Evolutionary conservation across 352 stramenopile species (phyloP).

Genomic region (Phytophthora macrochlamydospora): DNA sequence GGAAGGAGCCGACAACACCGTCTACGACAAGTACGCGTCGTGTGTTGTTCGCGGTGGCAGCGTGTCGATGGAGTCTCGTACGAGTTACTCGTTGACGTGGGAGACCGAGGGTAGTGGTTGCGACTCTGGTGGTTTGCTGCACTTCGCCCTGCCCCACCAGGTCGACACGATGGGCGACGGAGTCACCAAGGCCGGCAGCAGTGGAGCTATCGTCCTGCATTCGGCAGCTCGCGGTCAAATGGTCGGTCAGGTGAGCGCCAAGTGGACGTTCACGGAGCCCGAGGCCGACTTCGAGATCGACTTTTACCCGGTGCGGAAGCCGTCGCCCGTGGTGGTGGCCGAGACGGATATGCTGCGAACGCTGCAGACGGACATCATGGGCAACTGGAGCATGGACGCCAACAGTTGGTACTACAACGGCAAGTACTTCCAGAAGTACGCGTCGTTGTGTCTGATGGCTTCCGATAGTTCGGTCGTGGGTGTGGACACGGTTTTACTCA

Average conservation of each 20-base stretch:
- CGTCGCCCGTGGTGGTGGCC: slow-evolving; percentile 28
- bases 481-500: slow-evolving; percentile 46
- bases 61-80: slow-evolving; percentile 42
- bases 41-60: slow-evolving; percentile 47
- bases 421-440: slow-evolving; percentile 83
- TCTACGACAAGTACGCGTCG: slow-evolving; percentile 48
- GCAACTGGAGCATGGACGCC: slow-evolving; percentile 48
- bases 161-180: slow-evolving; percentile 41
- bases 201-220: slow-evolving; percentile 43
- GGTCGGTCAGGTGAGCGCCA: slow-evolving; percentile 39
- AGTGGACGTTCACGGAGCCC: slow-evolving; percentile 60
- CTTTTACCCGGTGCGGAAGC: slow-evolving; percentile 57
- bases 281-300: slow-evolving; percentile 56
- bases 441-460: slow-evolving; percentile 75
- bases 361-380: slow-evolving; percentile 60
- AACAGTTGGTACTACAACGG: slow-evolving; percentile 81
- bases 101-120: slow-evolving; percentile 49
- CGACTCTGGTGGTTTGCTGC: slow-evolving; percentile 45
- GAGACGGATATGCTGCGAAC: slow-evolving; percentile 50
- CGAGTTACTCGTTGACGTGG: slow-evolving; percentile 58
- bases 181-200: slow-evolving; percentile 21
- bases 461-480: slow-evolving; percentile 54
- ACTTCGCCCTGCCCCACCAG: slow-evolving; percentile 77
- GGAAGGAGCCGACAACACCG: slow-evolving; percentile 18
- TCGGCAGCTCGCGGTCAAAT: slow-evolving; percentile 64